Conservation (phyloP, 768 basidiomycete species). For the Panaeolus cyanescens region DNA sequence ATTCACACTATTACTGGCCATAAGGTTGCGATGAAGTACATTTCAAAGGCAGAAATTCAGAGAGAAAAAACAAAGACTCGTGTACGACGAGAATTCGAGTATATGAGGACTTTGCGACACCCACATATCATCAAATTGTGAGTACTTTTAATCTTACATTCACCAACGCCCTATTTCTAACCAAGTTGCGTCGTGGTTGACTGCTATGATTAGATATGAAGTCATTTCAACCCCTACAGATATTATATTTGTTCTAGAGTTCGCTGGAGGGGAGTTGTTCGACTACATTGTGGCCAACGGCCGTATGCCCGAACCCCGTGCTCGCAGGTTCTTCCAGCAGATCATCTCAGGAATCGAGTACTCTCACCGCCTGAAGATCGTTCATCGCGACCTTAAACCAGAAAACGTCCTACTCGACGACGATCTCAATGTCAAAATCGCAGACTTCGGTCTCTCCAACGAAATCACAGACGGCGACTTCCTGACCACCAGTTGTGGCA, state of each 20-base stretch:
- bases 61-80: conserved; percentile 89
- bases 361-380: conserved; percentile 94
- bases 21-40: conserved; percentile 96
- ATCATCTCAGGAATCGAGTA: conserved; percentile 98
- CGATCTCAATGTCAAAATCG: conserved; percentile 91
- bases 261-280: conserved; percentile 94
- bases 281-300: conserved; percentile 97
- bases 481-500: conserved; percentile 95
- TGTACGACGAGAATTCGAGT: conserved; percentile 95
- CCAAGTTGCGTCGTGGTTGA: neutral
- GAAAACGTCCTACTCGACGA: conserved; percentile 92
- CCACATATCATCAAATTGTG: conserved; percentile 98
- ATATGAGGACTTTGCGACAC: conserved; percentile 91
- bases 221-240: conserved; percentile 93
- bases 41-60: conserved; percentile 92
- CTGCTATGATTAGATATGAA: conserved; percentile 57
- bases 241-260: conserved; percentile 98
- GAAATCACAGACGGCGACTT: conserved; percentile 97
- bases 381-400: conserved; percentile 97
- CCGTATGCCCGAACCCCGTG: conserved; percentile 84
- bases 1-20: conserved; percentile 93
- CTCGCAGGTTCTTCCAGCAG: conserved; percentile 96
- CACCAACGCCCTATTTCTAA: conserved; percentile 11
- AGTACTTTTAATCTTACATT: conserved; percentile 23
- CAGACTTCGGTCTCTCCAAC: conserved; percentile 97